phyloP scores from a whole-genome alignment of 2,329 filamentous ascomycete genomes.

The Xylariomycetidae sp. region DNA sequence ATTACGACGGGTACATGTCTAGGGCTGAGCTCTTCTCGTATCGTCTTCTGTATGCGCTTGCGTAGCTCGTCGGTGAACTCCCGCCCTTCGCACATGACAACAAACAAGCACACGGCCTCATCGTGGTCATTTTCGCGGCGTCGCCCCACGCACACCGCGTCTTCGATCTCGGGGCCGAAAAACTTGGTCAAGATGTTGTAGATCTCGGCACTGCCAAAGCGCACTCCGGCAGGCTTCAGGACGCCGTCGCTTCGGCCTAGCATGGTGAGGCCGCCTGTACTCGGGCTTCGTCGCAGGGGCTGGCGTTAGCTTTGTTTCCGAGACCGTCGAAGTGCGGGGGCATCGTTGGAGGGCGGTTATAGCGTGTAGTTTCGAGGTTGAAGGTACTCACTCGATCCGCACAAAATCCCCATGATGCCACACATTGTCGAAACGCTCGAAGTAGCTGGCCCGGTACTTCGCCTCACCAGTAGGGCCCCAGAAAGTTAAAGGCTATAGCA shows the following conservation, averaged over 20 bases:
- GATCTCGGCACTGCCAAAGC: slow-evolving; percentile 91
- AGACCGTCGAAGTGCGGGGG: no score
- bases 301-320: no score
- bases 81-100: slow-evolving; percentile 63
- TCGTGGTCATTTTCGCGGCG: slow-evolving; percentile 66
- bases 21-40: slow-evolving; percentile 75
- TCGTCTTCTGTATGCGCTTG: slow-evolving; percentile 56
- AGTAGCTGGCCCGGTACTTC: slow-evolving; percentile 84
- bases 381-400: slow-evolving; percentile 58
- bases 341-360: no score
- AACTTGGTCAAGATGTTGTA: slow-evolving; percentile 88
- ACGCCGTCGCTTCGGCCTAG: slow-evolving; percentile 88
- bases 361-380: no score
- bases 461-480: slow-evolving; percentile 66
- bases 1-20: slow-evolving; percentile 83
- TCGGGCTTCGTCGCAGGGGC: no score
- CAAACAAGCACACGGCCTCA: slow-evolving; percentile 82
- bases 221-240: slow-evolving; percentile 83
- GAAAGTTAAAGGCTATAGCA: slow-evolving; percentile 82
- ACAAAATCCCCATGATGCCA: slow-evolving; percentile 98
- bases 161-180: slow-evolving; percentile 72
- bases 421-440: slow-evolving; percentile 69
- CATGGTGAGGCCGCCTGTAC: no score
- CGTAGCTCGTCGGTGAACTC: slow-evolving; percentile 55
- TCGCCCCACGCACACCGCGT: slow-evolving; percentile 82